Conservation (phyloP, 139 green algal species). For the Gonium pectorale region DNA sequence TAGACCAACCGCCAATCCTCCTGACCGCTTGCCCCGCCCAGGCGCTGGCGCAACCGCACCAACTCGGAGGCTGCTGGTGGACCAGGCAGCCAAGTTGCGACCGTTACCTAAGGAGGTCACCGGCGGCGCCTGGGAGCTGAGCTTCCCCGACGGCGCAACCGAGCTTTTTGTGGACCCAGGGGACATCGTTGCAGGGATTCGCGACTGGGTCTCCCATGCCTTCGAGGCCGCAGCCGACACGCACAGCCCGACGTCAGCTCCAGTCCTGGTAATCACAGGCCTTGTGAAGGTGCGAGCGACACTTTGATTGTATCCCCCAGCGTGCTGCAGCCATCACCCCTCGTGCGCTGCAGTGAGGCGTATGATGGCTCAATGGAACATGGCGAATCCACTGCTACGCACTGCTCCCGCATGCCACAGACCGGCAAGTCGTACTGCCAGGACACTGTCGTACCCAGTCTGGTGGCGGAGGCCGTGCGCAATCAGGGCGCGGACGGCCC, state of each 20-base stretch:
- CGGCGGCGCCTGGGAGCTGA: slow-evolving; percentile 10
- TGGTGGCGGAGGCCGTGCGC: slow-evolving; percentile 25
- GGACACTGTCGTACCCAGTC: slow-evolving; percentile 12
- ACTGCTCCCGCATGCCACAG: neutral
- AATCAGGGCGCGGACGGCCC: neutral
- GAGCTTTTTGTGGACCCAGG: neutral
- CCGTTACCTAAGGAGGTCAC: neutral
- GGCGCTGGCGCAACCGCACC: neutral
- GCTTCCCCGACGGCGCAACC: neutral
- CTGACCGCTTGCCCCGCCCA: no score
- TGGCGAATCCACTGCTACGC: no score
- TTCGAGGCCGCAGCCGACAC: neutral
- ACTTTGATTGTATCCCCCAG: neutral
- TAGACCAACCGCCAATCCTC: no score
- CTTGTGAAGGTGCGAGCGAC: slow-evolving; percentile 20
- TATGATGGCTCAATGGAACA: no score
- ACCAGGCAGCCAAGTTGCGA: neutral
- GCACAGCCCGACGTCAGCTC: neutral
- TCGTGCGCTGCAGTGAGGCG: no score
- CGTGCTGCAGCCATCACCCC: no score
- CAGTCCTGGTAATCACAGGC: slow-evolving; percentile 1
- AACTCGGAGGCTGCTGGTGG: slow-evolving; percentile 6
- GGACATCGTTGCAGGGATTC: slow-evolving; percentile 1
- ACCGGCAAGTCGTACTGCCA: slow-evolving; percentile 29
- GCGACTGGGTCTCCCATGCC: neutral